These are phyloP conservation scores for Stylonectria norvegica DNA, from an alignment of 2,329 filamentous ascomycete species.

Conservation along the genomic window DNA sequence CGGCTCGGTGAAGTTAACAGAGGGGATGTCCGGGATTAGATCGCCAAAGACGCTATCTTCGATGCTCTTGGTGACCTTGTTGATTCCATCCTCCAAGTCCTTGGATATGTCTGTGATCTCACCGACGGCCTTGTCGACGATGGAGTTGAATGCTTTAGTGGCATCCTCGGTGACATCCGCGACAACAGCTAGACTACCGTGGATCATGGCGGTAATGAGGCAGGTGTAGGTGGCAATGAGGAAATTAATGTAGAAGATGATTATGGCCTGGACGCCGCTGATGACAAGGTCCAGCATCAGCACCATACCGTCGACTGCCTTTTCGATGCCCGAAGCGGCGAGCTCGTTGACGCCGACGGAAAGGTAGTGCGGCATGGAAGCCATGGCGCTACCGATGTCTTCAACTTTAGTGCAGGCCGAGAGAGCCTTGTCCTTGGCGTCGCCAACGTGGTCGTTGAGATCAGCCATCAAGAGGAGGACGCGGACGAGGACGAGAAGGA, in stretches of 20 bases:
- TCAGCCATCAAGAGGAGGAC: conserved; percentile 72
- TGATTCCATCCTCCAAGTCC: conserved; percentile 46
- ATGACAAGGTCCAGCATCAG: conserved; percentile 74
- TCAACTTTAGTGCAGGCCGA: conserved; percentile 90
- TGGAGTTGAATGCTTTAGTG: conserved; percentile 47
- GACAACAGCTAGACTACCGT: conserved; percentile 71
- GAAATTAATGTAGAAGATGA: conserved; percentile 90
- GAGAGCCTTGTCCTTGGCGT: conserved; percentile 76
- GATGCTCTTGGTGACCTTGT: conserved; percentile 45
- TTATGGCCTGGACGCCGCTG: conserved; percentile 79
- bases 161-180: conserved; percentile 51
- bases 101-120: conserved; percentile 56
- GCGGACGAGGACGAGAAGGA: conserved; percentile 79
- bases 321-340: conserved; percentile 74
- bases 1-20: conserved; percentile 61
- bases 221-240: conserved; percentile 88
- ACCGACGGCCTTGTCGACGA: conserved; percentile 54
- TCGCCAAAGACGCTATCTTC: conserved; percentile 49
- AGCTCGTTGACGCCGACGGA: conserved; percentile 84
- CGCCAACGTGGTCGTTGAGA: conserved; percentile 69
- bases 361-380: conserved; percentile 96
- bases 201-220: conserved; percentile 77
- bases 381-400: conserved; percentile 89
- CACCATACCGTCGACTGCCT: conserved; percentile 76
- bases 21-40: conserved; percentile 41